A percentile compares a stretch with the other conserved stretches of the same genome.
Evolutionary conservation across 257 asterid species (phyloP).

Genomic region (Nicotiana tomentosiformis): DNA sequence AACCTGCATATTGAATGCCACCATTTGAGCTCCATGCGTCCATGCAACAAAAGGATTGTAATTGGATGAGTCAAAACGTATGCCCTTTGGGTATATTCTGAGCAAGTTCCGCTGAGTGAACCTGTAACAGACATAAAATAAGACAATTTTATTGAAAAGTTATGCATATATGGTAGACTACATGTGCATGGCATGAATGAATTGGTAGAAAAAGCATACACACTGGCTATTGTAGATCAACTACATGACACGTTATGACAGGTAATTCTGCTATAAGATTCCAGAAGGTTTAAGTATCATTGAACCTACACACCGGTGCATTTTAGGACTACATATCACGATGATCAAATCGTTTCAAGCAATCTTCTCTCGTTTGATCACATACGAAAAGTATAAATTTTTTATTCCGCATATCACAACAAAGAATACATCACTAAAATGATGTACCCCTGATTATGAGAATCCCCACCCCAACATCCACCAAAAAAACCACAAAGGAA

Average conservation of each 20-base stretch:
- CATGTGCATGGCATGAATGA: neutral
- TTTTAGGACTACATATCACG: neutral
- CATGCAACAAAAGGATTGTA: constrained; percentile 83
- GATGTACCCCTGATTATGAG: neutral
- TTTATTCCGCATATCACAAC: neutral
- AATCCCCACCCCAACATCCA: neutral
- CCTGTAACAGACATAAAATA: constrained; percentile 32
- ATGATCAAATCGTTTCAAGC: neutral
- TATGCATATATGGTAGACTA: neutral
- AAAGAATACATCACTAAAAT: neutral
- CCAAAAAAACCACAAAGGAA: neutral
- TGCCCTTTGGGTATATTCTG: constrained; percentile 80
- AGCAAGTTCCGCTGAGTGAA: constrained; percentile 73
- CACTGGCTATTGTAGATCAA: neutral
- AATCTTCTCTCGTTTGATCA: neutral
- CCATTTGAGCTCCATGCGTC: constrained; percentile 96
- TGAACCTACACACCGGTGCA: neutral
- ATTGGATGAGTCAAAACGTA: constrained; percentile 76
- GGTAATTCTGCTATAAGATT: neutral
- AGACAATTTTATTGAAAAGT: neutral
- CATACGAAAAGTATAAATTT: neutral
- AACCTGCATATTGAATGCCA: constrained; percentile 94
- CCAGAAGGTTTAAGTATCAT: neutral
- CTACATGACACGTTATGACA: neutral
- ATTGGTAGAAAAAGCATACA: neutral